Evolutionary conservation across 2,329 filamentous ascomycete species (phyloP).

Genomic region (Colletotrichum simmondsii): DNA sequence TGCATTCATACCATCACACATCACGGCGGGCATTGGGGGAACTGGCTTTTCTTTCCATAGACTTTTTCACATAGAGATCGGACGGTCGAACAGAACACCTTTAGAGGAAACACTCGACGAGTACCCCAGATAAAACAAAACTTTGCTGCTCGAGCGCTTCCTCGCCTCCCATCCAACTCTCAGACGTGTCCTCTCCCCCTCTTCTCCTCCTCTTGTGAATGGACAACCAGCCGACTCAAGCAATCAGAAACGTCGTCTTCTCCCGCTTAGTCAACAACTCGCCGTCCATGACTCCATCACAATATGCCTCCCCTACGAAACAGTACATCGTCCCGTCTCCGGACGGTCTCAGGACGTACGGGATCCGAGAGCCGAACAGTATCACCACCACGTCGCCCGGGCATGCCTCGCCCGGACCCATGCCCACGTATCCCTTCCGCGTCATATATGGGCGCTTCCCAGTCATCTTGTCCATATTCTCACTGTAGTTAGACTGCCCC

Average conservation of each 20-base stretch:
- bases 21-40: not conserved
- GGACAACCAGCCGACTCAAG: not conserved
- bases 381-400: constrained; percentile 32
- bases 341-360: constrained; percentile 33
- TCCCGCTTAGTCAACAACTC: constrained; percentile 26
- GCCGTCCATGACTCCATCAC: constrained; percentile 31
- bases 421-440: constrained; percentile 27
- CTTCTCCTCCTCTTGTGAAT: not conserved
- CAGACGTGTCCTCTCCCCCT: not conserved
- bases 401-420: constrained; percentile 15
- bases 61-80: constrained; percentile 26
- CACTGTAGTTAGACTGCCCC: constrained; percentile 11
- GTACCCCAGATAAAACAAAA: constrained; percentile 9
- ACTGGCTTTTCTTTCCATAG: not conserved
- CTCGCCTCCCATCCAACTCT: not conserved
- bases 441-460: constrained; percentile 28
- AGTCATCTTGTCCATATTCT: constrained; percentile 17
- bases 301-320: constrained; percentile 30
- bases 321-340: constrained; percentile 21
- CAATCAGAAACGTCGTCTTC: not conserved
- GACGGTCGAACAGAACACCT: constrained; percentile 19
- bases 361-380: constrained; percentile 25
- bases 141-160: not conserved
- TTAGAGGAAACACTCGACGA: constrained; percentile 12
- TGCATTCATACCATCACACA: not conserved